These are phyloP conservation scores for Colletotrichum sp. DNA, from an alignment of 2,329 filamentous ascomycete species.

Conservation along the genomic window DNA sequence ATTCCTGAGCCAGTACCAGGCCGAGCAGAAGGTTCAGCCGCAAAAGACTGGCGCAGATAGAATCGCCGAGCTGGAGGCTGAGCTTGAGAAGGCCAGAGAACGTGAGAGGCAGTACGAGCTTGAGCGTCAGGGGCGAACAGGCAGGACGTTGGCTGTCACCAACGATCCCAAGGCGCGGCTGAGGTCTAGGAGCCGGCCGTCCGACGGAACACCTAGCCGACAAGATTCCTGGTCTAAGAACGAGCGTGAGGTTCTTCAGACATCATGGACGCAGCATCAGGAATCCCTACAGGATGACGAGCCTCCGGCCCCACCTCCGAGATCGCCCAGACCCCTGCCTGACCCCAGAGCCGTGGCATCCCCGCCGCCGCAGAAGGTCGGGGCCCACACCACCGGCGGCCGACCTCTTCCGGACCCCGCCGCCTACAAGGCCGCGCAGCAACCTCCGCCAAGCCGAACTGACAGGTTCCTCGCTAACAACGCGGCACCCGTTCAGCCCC, in stretches of 20 bases:
- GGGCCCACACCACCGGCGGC: conserved; percentile 42
- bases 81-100: conserved; percentile 67
- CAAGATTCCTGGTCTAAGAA: conserved; percentile 69
- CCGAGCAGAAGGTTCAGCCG: conserved; percentile 58
- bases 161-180: conserved; percentile 34
- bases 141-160: neutral
- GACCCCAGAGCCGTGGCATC: conserved; percentile 36
- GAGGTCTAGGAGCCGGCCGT: conserved; percentile 29
- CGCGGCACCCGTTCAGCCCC: conserved; percentile 46
- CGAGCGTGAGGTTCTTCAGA: conserved; percentile 68
- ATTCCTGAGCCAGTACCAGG: conserved; percentile 85
- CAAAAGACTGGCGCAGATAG: conserved; percentile 29
- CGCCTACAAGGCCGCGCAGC: conserved; percentile 28
- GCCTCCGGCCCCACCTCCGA: conserved; percentile 28
- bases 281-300: conserved; percentile 31
- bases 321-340: conserved; percentile 44
- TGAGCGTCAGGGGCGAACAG: conserved; percentile 56
- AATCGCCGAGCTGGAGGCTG: conserved; percentile 71
- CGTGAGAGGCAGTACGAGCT: conserved; percentile 68
- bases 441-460: conserved; percentile 48
- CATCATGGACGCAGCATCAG: conserved; percentile 53
- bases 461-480: conserved; percentile 63
- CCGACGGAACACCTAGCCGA: conserved; percentile 48
- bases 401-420: conserved; percentile 61
- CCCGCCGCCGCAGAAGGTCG: conserved; percentile 32